Evolutionary conservation across 352 stramenopile species (phyloP), one percentile per base, ranked within the genome.

Genomic region (Thalassiosira pacifica): DNA sequence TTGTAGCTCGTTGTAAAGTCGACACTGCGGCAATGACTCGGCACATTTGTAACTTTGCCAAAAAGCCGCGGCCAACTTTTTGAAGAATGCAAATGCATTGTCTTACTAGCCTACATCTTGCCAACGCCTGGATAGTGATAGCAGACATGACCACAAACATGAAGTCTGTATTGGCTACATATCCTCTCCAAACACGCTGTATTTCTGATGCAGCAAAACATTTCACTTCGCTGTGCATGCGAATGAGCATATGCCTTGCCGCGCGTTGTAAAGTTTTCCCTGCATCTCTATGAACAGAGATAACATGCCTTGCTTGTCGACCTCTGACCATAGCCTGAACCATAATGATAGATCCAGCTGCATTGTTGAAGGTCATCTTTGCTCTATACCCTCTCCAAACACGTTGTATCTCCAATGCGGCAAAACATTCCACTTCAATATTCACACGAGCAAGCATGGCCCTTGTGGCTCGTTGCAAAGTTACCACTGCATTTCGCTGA

Each of bases 351-450:
- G 81, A 71, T 24, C 87, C 11, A 11, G 93, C 22, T 0, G 63
- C 61, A 27, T 52, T 57, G 22, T 76, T 79, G 59, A 86, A 94
- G 34, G 88, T 65, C 13, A 78, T 71, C 52, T 88, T 83, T 45
- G 53, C 64, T 53, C 34, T 42, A 66, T 88, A 89, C 9, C 88
- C 92, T 71, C 90, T 78, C 86, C 87, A 96, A 11, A 89, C 65
- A 63, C 88, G 63, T 72, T 94, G 90, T 68, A 94, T 93, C 80
- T 94, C 86, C 37, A 68, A 66, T 5, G 90, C 79, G n/a, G 91
- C 86, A 26, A 65, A 68, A 34, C 82, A 31, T 32, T 73, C 4
- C 31, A 69, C 60, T 69, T 69, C 60, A 69, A 9, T 3, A 69
- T 40, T 11, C n/a, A 80, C 31, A 65, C 83, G 27, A 11, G 52